Conservation (phyloP, 1,284 basidiomycete species). For the Pascua sp. region DNA sequence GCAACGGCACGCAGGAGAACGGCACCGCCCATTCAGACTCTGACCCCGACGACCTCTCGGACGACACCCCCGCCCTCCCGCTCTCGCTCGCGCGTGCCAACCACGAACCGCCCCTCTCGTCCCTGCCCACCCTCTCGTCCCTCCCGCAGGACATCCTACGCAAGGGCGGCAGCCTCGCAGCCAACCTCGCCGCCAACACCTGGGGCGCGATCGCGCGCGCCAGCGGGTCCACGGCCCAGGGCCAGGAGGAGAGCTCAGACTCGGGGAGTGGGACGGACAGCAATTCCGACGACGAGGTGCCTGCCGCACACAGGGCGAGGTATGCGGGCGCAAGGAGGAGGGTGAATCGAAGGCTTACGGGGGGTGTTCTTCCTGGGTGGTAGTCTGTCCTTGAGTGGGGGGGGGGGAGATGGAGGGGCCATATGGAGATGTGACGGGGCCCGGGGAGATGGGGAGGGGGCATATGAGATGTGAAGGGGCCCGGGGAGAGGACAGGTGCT, state of each 20-base stretch:
- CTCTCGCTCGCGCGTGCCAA: not conserved
- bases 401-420: too few relatives aligned
- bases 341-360: too few relatives aligned
- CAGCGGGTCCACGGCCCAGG: too few relatives aligned
- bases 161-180: not conserved
- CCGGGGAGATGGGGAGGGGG: too few relatives aligned
- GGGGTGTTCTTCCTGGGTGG: too few relatives aligned
- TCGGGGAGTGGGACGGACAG: not conserved
- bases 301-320: constrained; percentile 10
- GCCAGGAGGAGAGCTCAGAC: constrained; percentile 1
- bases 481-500: too few relatives aligned
- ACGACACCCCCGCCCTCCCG: not conserved
- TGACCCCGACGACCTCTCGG: too few relatives aligned
- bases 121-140: constrained; percentile 7
- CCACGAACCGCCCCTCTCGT: constrained; percentile 3
- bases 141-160: constrained; percentile 13
- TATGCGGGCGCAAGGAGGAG: constrained; percentile 7
- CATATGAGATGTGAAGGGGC: too few relatives aligned
- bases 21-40: constrained; percentile 4
- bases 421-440: too few relatives aligned
- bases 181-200: not conserved
- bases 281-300: constrained; percentile 12
- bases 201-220: not conserved
- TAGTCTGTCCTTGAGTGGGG: too few relatives aligned
- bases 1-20: constrained; percentile 6